phyloP scores from a whole-genome alignment of 345 rosid species.

The Erucastrum elatum region DNA sequence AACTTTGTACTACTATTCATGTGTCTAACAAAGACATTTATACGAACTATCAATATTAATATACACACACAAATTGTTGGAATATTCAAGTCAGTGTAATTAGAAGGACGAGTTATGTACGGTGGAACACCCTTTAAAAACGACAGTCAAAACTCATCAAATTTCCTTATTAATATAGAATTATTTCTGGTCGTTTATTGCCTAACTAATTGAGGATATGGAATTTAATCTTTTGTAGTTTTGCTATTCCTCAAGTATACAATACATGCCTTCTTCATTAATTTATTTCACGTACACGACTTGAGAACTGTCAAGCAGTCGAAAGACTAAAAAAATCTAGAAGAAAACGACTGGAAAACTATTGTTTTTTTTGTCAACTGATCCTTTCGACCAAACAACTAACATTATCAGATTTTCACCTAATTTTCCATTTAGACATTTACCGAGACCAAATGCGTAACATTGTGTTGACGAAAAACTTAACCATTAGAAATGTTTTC shows the following conservation, averaged over 20 bases:
- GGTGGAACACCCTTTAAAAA: background rate
- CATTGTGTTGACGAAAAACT: background rate
- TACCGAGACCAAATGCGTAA: background rate
- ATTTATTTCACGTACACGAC: background rate
- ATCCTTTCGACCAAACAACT: background rate
- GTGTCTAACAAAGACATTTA: slow-evolving; percentile 1
- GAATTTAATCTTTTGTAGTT: background rate
- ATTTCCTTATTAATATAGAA: background rate
- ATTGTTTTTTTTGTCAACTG: slow-evolving; percentile 1
- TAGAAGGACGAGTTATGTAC: slow-evolving; percentile 13
- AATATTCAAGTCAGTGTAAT: slow-evolving; percentile 17
- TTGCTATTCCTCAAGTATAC: background rate
- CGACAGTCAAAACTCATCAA: slow-evolving; percentile 19
- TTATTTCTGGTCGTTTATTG: slow-evolving; percentile 16
- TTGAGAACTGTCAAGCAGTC: background rate
- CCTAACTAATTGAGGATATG: slow-evolving; percentile 22
- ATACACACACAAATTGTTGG: background rate
- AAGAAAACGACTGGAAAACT: slow-evolving; percentile 4
- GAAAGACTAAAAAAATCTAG: background rate
- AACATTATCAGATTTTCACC: background rate
- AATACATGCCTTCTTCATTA: background rate
- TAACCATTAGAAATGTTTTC: background rate
- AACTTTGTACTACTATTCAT: background rate
- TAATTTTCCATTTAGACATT: background rate
- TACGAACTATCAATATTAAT: background rate